These are phyloP conservation scores for Cyclanthera cordifolia DNA, from an alignment of 306 rosid species.

Conservation along the genomic window DNA sequence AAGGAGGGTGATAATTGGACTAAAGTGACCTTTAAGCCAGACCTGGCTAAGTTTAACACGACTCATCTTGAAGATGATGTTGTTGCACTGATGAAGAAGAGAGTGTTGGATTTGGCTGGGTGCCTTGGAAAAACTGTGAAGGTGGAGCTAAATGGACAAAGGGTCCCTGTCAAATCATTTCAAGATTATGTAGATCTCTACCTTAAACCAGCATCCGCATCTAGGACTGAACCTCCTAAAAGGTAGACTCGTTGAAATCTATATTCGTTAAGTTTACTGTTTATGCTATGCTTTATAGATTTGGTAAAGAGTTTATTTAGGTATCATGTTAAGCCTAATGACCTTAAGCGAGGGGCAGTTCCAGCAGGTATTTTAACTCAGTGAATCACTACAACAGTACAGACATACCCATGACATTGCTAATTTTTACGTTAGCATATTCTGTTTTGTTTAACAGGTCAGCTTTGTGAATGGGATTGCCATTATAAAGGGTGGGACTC, in stretches of 20 bases:
- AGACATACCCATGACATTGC: neutral
- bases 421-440: neutral
- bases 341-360: slow-evolving; percentile 89
- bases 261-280: neutral
- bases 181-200: slow-evolving; percentile 76
- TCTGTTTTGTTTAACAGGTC: slow-evolving; percentile 36
- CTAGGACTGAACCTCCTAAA: slow-evolving; percentile 36
- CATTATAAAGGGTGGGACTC: slow-evolving; percentile 93
- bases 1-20: slow-evolving; percentile 84
- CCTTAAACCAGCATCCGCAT: slow-evolving; percentile 48
- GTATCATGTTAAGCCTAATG: slow-evolving; percentile 54
- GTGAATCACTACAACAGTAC: no score
- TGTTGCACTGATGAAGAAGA: slow-evolving; percentile 81
- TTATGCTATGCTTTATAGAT: neutral
- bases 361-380: slow-evolving; percentile 49
- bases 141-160: slow-evolving; percentile 64
- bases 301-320: slow-evolving; percentile 22
- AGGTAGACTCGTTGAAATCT: slow-evolving; percentile 30
- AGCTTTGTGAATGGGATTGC: slow-evolving; percentile 80
- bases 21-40: slow-evolving; percentile 81
- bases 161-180: slow-evolving; percentile 50
- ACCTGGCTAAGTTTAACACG: slow-evolving; percentile 71
- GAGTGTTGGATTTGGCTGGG: slow-evolving; percentile 88
- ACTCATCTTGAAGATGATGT: slow-evolving; percentile 79
- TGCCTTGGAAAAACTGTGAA: slow-evolving; percentile 85